phyloP scores from a whole-genome alignment of 2,329 filamentous ascomycete genomes.

The Diaporthe capsici region DNA sequence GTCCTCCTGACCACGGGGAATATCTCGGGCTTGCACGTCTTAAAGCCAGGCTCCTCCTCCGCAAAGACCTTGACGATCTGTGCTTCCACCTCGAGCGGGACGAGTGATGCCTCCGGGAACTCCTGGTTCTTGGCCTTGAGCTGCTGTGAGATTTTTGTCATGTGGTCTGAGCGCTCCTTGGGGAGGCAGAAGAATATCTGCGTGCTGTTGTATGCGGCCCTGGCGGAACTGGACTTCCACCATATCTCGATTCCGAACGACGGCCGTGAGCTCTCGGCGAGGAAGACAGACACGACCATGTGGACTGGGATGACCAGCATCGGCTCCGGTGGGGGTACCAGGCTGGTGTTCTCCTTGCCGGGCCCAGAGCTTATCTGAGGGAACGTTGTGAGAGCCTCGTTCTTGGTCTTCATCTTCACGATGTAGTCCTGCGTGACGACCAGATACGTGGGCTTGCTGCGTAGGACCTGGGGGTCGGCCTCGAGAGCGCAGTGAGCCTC shows the following conservation, averaged over 20 bases:
- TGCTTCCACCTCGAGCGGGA: slow-evolving; percentile 62
- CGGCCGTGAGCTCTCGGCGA: slow-evolving; percentile 63
- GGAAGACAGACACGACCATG: slow-evolving; percentile 66
- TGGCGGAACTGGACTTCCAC: slow-evolving; percentile 64
- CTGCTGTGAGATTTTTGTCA: slow-evolving; percentile 59
- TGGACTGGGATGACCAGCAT: slow-evolving; percentile 63
- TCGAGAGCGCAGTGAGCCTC: slow-evolving; percentile 62
- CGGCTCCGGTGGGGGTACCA: slow-evolving; percentile 49
- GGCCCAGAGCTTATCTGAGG: slow-evolving; percentile 55
- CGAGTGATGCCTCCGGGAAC: slow-evolving; percentile 53
- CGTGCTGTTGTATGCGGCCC: slow-evolving; percentile 61
- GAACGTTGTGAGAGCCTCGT: slow-evolving; percentile 63
- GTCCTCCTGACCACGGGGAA: slow-evolving; percentile 68
- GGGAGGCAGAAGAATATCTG: slow-evolving; percentile 65
- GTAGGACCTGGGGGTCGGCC: slow-evolving; percentile 60
- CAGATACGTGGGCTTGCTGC: slow-evolving; percentile 64
- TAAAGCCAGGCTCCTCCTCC: slow-evolving; percentile 57
- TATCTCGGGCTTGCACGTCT: slow-evolving; percentile 56
- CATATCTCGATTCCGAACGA: slow-evolving; percentile 69
- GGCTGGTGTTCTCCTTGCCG: slow-evolving; percentile 45
- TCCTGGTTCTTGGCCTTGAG: slow-evolving; percentile 53
- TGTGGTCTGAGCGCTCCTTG: slow-evolving; percentile 64
- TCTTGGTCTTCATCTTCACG: slow-evolving; percentile 63
- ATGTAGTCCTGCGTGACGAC: slow-evolving; percentile 66
- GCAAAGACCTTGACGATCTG: slow-evolving; percentile 63